phyloP scores from a whole-genome alignment of 306 rosid genomes.

The Sechiopsis laciniata region DNA sequence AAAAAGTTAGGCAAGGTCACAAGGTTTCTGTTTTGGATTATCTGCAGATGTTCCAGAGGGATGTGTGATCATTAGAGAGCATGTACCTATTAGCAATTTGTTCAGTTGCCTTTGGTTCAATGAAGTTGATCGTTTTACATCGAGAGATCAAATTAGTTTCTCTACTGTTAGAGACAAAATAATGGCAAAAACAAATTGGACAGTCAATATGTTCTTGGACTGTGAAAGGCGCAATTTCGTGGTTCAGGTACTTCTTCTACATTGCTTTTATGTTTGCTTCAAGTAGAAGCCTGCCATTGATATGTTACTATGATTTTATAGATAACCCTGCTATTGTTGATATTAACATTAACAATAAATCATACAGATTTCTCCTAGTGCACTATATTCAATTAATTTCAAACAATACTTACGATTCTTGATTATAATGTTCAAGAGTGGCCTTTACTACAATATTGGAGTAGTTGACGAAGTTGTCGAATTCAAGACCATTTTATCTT shows the following conservation, averaged over 20 bases:
- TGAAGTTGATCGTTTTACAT: slow-evolving; percentile 96
- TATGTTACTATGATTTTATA: not conserved
- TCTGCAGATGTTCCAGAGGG: slow-evolving; percentile 97
- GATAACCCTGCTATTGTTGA: not conserved
- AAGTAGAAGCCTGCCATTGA: not conserved
- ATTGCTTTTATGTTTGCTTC: not conserved
- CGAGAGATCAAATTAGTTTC: slow-evolving; percentile 91
- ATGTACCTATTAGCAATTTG: slow-evolving; percentile 84
- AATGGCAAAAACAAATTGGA: slow-evolving; percentile 55
- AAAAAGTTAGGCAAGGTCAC: not conserved
- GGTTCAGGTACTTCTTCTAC: slow-evolving; percentile 46
- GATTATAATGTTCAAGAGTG: not conserved
- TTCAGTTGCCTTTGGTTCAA: slow-evolving; percentile 93
- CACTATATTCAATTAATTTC: not conserved
- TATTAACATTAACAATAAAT: not conserved
- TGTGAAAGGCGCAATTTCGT: slow-evolving; percentile 94
- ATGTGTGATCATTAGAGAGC: slow-evolving; percentile 81
- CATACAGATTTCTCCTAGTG: not conserved
- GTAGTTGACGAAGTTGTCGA: not conserved
- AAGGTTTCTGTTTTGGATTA: slow-evolving; percentile 28
- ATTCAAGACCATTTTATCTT: not conserved
- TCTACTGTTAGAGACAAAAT: slow-evolving; percentile 71
- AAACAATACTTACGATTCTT: not conserved
- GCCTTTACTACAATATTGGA: not conserved
- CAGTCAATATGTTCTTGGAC: slow-evolving; percentile 70